phyloP scores from a whole-genome alignment of 768 basidiomycete species.

The Suillus occidentalis region DNA sequence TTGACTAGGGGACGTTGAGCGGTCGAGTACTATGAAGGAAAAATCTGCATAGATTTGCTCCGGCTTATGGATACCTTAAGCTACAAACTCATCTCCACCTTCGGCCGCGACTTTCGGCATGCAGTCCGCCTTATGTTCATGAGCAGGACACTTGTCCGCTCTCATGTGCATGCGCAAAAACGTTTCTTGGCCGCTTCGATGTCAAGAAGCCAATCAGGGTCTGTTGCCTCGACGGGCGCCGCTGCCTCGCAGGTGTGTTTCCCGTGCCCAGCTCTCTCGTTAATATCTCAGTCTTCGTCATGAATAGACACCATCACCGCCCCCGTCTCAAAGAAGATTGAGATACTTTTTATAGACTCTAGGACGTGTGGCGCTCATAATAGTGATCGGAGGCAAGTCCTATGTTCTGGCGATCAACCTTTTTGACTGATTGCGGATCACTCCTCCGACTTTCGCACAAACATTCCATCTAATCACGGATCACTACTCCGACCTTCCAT shows the following conservation, averaged over 20 bases:
- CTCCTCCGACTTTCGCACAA: background rate
- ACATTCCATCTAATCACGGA: no score
- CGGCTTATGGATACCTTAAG: no score
- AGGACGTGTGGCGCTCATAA: conserved; percentile 73
- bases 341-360: conserved; percentile 44
- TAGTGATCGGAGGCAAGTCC: conserved; percentile 48
- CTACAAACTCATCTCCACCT: no score
- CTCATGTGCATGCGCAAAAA: background rate
- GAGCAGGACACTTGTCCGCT: conserved; percentile 3
- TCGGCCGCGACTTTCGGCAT: background rate
- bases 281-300: background rate
- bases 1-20: no score
- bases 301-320: background rate
- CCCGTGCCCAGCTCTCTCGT: background rate
- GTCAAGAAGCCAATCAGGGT: no score
- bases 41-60: no score
- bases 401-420: background rate
- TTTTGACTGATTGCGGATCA: background rate
- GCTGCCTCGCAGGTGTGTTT: conserved; percentile 1
- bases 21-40: no score
- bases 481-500: no score
- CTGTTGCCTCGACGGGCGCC: no score
- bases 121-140: background rate
- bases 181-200: background rate
- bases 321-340: conserved; percentile 30